A percentile compares a stretch with the other conserved stretches of the same genome.
These are phyloP conservation scores for Phanerochaete sordida DNA, from an alignment of 768 basidiomycete genomes.

Conservation along the genomic window DNA sequence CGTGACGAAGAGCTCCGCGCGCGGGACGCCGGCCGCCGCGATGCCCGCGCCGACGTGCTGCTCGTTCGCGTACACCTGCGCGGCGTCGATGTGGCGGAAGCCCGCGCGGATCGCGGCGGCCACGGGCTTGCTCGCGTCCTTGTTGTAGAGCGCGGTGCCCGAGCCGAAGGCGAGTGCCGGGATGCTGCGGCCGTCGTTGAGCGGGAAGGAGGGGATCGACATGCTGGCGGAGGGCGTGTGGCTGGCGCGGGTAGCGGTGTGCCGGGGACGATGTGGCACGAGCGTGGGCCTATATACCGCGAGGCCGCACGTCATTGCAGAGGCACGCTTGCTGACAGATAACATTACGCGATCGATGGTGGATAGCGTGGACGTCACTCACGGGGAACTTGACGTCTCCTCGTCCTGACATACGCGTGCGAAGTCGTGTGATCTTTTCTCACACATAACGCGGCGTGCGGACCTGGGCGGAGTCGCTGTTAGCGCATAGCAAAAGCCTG, in stretches of 20 bases:
- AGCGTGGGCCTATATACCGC: not conserved
- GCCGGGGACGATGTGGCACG: not conserved
- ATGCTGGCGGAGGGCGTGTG: slow-evolving; percentile 8
- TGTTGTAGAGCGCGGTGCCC: slow-evolving; percentile 30
- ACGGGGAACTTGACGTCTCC: not conserved
- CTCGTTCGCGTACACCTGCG: slow-evolving; percentile 37
- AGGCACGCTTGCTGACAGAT: not conserved
- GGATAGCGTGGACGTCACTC: not conserved
- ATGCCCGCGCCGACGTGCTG: slow-evolving; percentile 33
- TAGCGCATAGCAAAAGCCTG: no score
- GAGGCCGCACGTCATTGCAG: no score
- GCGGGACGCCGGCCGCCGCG: slow-evolving; percentile 29
- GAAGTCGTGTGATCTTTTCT: no score
- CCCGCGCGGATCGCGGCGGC: slow-evolving; percentile 30
- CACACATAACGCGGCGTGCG: no score
- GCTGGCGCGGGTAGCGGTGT: no score
- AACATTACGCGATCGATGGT: not conserved
- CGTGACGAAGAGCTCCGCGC: slow-evolving; percentile 40
- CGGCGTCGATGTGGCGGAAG: slow-evolving; percentile 37
- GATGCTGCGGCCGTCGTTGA: slow-evolving; percentile 35
- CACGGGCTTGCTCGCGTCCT: slow-evolving; percentile 26
- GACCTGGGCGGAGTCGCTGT: no score
- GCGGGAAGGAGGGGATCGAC: slow-evolving; percentile 24
- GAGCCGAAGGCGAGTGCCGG: slow-evolving; percentile 38
- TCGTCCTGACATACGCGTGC: no score